Evolutionary conservation across 768 basidiomycete species (phyloP).

Genomic region (Daedalea quercina): DNA sequence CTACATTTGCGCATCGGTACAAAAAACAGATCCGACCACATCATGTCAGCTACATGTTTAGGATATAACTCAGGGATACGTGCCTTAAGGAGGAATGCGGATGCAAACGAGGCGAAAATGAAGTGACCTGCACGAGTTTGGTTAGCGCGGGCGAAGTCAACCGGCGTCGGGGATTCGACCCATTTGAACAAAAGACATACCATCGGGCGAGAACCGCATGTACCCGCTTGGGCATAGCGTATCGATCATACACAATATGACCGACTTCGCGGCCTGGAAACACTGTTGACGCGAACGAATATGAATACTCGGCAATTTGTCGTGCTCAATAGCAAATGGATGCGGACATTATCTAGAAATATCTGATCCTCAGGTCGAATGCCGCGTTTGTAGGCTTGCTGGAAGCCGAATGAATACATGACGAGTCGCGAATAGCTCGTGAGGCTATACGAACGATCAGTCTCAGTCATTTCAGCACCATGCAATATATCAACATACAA

Average conservation of each 20-base stretch:
- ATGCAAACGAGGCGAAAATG: conserved; percentile 74
- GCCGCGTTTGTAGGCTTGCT: conserved; percentile 72
- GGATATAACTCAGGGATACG: conserved; percentile 4
- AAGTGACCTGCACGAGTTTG: conserved; percentile 49
- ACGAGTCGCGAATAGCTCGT: conserved; percentile 75
- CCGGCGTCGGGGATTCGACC: background rate
- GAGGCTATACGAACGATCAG: conserved; percentile 35
- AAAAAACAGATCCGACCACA: background rate
- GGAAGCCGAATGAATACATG: conserved; percentile 84
- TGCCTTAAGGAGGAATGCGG: conserved; percentile 78
- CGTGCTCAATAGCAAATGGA: background rate
- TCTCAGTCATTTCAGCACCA: too few species aligned
- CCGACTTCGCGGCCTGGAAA: conserved; percentile 60
- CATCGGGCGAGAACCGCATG: conserved; percentile 76
- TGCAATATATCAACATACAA: conserved; percentile 43
- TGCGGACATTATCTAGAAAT: conserved; percentile 59
- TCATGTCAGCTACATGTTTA: too few species aligned
- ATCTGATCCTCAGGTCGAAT: conserved; percentile 54
- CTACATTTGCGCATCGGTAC: conserved; percentile 26
- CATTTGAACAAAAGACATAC: conserved; percentile 27
- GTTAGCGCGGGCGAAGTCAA: background rate
- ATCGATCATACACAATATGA: conserved; percentile 61
- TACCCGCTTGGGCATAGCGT: conserved; percentile 63
- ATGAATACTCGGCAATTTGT: background rate
- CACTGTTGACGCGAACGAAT: conserved; percentile 37